phyloP scores from a whole-genome alignment of 2,329 filamentous ascomycete genomes.

The Bretziella fagacearum region DNA sequence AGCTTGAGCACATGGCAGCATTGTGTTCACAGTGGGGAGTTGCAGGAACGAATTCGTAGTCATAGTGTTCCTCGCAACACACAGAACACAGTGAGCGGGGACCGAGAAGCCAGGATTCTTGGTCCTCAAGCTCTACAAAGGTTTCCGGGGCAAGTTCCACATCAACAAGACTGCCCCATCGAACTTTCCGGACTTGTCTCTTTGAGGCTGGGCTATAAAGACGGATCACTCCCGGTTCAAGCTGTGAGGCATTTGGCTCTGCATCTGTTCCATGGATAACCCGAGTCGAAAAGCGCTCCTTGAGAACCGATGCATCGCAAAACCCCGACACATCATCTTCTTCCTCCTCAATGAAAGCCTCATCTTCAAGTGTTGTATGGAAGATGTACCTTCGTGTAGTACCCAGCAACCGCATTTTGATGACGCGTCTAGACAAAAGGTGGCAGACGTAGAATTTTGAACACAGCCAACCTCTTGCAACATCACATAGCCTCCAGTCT shows the following conservation, averaged over 20 bases:
- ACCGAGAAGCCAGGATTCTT: conserved; percentile 12
- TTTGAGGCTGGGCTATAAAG: background rate
- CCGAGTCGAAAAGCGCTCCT: conserved; percentile 1
- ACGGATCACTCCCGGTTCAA: background rate
- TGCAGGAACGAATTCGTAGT: conserved; percentile 5
- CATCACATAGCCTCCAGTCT: conserved; percentile 10
- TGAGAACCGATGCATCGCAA: background rate
- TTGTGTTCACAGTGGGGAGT: conserved; percentile 5
- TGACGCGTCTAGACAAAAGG: background rate
- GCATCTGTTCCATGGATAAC: background rate
- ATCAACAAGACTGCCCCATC: conserved; percentile 12
- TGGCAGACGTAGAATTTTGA: conserved; percentile 10
- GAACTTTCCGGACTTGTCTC: background rate
- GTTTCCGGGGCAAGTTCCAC: conserved; percentile 1
- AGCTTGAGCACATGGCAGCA: conserved; percentile 4
- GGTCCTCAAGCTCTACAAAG: background rate
- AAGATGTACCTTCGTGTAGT: conserved; percentile 10
- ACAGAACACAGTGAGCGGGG: background rate
- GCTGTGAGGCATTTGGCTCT: background rate
- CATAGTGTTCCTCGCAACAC: conserved; percentile 9
- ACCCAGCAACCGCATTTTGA: conserved; percentile 3
- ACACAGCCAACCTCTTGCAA: conserved; percentile 11
- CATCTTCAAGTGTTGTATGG: conserved; percentile 10
- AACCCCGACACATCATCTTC: background rate
- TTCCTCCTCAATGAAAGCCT: conserved; percentile 7